Evolutionary conservation across 1,139 yeast species (phyloP).

Genomic region (Geotrichum macrosporum): DNA sequence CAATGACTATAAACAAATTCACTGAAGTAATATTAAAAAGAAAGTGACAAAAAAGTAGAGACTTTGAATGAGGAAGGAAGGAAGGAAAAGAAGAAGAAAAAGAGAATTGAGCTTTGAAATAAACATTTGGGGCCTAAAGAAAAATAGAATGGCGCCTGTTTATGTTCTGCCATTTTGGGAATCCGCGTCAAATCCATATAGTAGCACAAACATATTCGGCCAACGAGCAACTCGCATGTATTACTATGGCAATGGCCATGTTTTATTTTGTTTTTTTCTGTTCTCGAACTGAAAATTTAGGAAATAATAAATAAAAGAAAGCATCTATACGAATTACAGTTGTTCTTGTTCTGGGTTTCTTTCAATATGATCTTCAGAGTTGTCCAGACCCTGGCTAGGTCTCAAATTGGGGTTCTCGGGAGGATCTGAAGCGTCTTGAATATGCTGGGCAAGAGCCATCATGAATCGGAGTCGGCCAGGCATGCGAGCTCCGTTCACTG

Average conservation of each 20-base stretch:
- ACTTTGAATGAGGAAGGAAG: background rate
- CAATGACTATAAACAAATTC: no score
- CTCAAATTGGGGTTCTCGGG: no score
- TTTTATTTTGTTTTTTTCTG: no score
- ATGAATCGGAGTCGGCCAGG: conserved; percentile 1
- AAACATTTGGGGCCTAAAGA: no score
- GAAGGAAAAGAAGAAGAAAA: background rate
- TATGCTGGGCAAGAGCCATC: conserved; percentile 7
- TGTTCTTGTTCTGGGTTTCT: no score
- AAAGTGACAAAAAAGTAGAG: background rate
- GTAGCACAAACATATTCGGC: background rate
- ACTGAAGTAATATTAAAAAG: no score
- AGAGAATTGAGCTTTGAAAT: background rate
- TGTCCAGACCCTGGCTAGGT: no score
- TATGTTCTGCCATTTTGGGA: background rate
- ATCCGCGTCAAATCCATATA: background rate
- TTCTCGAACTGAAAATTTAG: no score
- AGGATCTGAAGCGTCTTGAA: background rate
- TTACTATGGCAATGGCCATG: background rate
- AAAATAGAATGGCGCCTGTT: background rate
- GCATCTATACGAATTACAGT: no score
- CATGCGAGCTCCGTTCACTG: conserved; percentile 6
- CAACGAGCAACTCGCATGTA: background rate
- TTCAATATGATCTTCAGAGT: no score
- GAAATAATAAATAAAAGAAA: background rate